These are phyloP conservation scores for Ceratobasidium sp. DNA, from an alignment of 1,284 basidiomycete species.

Conservation along the genomic window DNA sequence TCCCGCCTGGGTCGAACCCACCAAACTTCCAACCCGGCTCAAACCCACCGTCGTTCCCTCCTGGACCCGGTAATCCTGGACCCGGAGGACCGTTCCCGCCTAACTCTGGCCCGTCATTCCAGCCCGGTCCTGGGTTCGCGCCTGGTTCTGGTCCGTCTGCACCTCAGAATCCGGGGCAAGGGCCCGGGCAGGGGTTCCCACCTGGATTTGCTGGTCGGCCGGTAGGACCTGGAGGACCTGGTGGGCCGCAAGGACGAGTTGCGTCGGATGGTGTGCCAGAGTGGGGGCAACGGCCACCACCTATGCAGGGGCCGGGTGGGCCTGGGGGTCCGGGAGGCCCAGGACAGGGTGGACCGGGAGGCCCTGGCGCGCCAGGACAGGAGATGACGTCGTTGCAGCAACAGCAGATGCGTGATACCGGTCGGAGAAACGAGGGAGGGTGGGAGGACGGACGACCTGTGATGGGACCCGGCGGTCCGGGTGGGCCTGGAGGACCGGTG, in stretches of 20 bases:
- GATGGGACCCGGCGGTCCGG: not conserved
- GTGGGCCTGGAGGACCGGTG: not conserved
- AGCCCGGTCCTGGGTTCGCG: not conserved
- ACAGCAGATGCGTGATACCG: too few species aligned
- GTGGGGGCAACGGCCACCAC: conserved; percentile 7
- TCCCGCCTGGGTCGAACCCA: too few species aligned
- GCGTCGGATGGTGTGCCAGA: conserved; percentile 6
- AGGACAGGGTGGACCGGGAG: conserved; percentile 1
- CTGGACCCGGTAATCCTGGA: too few species aligned
- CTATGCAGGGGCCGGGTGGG: not conserved
- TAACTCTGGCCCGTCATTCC: conserved; percentile 4
- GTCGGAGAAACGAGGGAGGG: not conserved
- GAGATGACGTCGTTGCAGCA: too few species aligned
- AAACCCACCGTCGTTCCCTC: conserved; percentile 3
- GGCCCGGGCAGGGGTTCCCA: not conserved
- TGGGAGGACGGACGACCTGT: conserved; percentile 11
- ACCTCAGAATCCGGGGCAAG: not conserved
- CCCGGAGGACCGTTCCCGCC: not conserved
- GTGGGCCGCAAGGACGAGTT: not conserved
- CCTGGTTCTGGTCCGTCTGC: conserved; percentile 1
- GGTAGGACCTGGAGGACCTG: conserved; percentile 5
- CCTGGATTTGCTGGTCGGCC: conserved; percentile 10
- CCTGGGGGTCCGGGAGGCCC: not conserved
- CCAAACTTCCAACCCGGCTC: not conserved
- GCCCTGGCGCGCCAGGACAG: too few species aligned